These are phyloP conservation scores for Sugiyamaella boreocaroliniensis DNA, from an alignment of 805 yeast species.

Conservation along the genomic window DNA sequence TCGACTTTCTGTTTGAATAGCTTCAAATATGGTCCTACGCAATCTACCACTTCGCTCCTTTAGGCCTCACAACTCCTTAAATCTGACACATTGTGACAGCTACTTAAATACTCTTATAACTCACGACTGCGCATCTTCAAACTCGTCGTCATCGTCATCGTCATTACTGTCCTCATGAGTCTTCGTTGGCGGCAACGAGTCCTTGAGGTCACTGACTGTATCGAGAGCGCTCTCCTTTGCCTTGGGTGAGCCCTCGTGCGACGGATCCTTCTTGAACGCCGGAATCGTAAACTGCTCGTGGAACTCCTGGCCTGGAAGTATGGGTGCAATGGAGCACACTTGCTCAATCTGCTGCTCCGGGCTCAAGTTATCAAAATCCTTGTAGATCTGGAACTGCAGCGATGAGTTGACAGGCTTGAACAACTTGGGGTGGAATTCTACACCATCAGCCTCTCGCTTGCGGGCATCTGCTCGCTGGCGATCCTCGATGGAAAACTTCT, in stretches of 20 bases:
- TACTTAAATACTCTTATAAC: neutral
- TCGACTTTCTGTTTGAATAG: neutral
- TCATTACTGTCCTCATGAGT: constrained; percentile 1
- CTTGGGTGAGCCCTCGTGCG: constrained; percentile 4
- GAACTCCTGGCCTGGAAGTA: constrained; percentile 74
- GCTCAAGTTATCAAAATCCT: constrained; percentile 48
- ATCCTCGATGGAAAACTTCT: constrained; percentile 80
- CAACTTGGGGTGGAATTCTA: constrained; percentile 71
- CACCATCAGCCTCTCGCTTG: constrained; percentile 69
- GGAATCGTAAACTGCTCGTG: constrained; percentile 61
- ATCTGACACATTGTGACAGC: neutral
- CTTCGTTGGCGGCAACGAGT: constrained; percentile 14
- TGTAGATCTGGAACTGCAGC: constrained; percentile 62
- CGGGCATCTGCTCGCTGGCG: constrained; percentile 72
- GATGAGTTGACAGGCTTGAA: constrained; percentile 46
- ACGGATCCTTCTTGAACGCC: constrained; percentile 47
- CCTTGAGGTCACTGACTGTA: constrained; percentile 11
- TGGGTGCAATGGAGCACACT: constrained; percentile 63
- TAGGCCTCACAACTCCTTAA: neutral
- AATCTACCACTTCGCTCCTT: neutral
- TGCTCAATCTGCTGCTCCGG: constrained; percentile 47
- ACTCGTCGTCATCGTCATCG: constrained; percentile 21
- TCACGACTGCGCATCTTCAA: constrained; percentile 21
- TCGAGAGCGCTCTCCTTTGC: constrained; percentile 10
- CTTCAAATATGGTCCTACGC: too few species aligned